phyloP scores from a whole-genome alignment of 768 basidiomycete species.

The Termitomyces sp. region DNA sequence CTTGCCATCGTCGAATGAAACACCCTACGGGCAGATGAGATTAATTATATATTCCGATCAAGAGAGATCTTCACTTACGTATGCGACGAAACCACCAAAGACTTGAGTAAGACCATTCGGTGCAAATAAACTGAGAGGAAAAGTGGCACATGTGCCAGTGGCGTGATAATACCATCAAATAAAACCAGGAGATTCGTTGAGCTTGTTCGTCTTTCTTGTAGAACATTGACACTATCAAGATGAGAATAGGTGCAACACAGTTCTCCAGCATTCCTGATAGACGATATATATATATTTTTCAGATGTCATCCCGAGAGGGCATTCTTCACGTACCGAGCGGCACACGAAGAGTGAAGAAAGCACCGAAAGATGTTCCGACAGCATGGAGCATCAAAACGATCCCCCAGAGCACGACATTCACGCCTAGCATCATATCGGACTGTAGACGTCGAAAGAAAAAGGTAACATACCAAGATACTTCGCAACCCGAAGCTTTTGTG shows the following conservation, averaged over 20 bases:
- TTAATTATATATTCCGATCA: background rate
- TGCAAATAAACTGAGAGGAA: background rate
- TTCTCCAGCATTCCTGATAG: conserved; percentile 57
- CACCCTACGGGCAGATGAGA: conserved; percentile 30
- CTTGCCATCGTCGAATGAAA: conserved; percentile 47
- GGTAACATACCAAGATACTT: conserved; percentile 50
- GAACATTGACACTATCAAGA: conserved; percentile 61
- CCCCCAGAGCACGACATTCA: conserved; percentile 58
- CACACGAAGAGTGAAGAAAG: conserved; percentile 59
- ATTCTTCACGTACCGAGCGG: conserved; percentile 39
- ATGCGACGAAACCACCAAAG: conserved; percentile 62
- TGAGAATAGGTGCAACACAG: conserved; percentile 57
- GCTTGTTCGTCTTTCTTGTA: conserved; percentile 68
- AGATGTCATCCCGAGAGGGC: background rate
- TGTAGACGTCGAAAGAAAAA: background rate
- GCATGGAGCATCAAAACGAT: conserved; percentile 55
- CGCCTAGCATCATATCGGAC: conserved; percentile 24
- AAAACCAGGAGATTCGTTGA: conserved; percentile 57
- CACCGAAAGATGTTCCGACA: conserved; percentile 47
- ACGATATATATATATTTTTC: too few relatives aligned
- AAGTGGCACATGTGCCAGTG: background rate
- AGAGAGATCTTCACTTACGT: conserved; percentile 28
- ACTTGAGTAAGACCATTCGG: conserved; percentile 55
- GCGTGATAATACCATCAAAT: conserved; percentile 44
- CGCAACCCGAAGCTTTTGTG: conserved; percentile 52